phyloP scores from a whole-genome alignment of 768 basidiomycete genomes.

The Tricholoma terreum region DNA sequence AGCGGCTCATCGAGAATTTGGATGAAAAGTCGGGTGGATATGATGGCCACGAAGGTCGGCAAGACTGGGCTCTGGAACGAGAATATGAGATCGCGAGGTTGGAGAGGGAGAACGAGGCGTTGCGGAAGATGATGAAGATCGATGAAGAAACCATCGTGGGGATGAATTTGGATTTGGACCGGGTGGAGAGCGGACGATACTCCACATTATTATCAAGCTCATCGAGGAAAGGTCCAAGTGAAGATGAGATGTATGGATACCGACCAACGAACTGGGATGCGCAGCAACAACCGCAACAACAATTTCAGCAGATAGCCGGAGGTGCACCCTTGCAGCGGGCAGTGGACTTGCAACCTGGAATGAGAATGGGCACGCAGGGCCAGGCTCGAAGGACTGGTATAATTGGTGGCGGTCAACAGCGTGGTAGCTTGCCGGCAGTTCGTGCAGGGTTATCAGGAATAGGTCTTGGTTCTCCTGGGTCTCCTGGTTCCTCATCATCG shows the following conservation, averaged over 20 bases:
- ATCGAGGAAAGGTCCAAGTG: constrained; percentile 26
- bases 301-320: constrained; percentile 20
- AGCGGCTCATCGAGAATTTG: constrained; percentile 41
- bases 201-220: constrained; percentile 32
- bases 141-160: constrained; percentile 55
- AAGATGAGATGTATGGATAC: constrained; percentile 13
- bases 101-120: constrained; percentile 75
- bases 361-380: constrained; percentile 42
- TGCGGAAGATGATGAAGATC: constrained; percentile 76
- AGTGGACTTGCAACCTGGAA: constrained; percentile 49
- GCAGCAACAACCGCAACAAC: constrained; percentile 29
- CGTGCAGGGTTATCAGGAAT: not conserved
- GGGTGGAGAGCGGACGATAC: constrained; percentile 39
- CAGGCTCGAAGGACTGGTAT: constrained; percentile 56
- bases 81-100: constrained; percentile 84
- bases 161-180: constrained; percentile 49
- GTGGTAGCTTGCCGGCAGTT: constrained; percentile 9
- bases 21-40: constrained; percentile 29
- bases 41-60: constrained; percentile 37
- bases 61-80: constrained; percentile 87
- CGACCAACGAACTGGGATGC: constrained; percentile 31
- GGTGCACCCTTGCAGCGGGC: constrained; percentile 41
- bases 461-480: not conserved
- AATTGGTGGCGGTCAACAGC: constrained; percentile 47
- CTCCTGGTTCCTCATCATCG: not conserved